These are phyloP conservation scores for Ceratocystiopsis sp. DNA, from an alignment of 2,329 filamentous ascomycete genomes.

Conservation along the genomic window DNA sequence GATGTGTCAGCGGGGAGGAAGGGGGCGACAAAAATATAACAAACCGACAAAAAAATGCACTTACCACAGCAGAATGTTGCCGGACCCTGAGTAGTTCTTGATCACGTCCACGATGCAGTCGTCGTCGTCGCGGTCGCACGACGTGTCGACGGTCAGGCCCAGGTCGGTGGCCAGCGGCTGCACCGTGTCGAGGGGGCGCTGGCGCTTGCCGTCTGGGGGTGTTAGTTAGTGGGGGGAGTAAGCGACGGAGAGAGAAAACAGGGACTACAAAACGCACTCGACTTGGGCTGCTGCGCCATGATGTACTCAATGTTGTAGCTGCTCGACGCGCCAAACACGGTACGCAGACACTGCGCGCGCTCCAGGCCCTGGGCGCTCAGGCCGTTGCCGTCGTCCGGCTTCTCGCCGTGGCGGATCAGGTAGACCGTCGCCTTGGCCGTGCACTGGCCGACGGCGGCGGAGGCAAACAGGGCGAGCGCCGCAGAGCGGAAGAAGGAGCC, in stretches of 20 bases:
- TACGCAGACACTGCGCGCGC: slow-evolving; percentile 41
- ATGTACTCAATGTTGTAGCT: slow-evolving; percentile 40
- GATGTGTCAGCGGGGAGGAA: background rate
- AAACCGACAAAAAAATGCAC: slow-evolving; percentile 2
- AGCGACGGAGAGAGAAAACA: background rate
- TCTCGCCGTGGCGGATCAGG: slow-evolving; percentile 48
- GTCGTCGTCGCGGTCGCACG: slow-evolving; percentile 37
- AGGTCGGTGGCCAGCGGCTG: slow-evolving; percentile 37
- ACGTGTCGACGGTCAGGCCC: slow-evolving; percentile 34
- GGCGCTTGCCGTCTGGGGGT: slow-evolving; percentile 27
- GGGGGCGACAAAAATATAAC: background rate
- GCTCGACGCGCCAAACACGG: slow-evolving; percentile 34
- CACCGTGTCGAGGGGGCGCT: slow-evolving; percentile 39
- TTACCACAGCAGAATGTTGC: slow-evolving; percentile 41
- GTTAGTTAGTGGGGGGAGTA: background rate
- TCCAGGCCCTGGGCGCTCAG: slow-evolving; percentile 32
- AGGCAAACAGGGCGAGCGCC: background rate
- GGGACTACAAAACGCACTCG: slow-evolving; percentile 15
- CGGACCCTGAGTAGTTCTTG: slow-evolving; percentile 25
- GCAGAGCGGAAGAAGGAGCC: background rate
- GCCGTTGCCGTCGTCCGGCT: slow-evolving; percentile 33
- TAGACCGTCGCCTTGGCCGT: slow-evolving; percentile 31
- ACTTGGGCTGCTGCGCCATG: slow-evolving; percentile 36
- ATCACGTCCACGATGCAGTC: slow-evolving; percentile 36
- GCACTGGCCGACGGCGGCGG: background rate